These are phyloP conservation scores for Lasiodiplodia sp. DNA, from an alignment of 2,329 filamentous ascomycete genomes.

Conservation along the genomic window DNA sequence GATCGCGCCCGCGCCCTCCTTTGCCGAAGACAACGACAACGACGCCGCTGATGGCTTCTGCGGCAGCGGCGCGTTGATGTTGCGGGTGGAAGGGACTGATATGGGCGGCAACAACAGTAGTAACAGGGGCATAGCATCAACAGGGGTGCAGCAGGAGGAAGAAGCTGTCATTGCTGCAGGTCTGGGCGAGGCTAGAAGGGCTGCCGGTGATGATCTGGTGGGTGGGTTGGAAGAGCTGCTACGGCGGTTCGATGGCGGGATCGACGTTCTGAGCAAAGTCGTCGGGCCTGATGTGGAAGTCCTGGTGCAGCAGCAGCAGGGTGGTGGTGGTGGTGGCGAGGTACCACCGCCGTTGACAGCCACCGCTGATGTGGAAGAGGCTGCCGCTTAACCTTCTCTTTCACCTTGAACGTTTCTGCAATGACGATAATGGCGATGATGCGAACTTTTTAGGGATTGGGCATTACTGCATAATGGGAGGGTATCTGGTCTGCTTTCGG, in stretches of 20 bases:
- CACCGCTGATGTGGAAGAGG: neutral
- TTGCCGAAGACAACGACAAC: constrained; percentile 54
- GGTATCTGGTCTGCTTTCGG: neutral
- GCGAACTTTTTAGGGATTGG: neutral
- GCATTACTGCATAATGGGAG: neutral
- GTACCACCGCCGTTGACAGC: neutral
- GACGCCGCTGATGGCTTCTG: constrained; percentile 25
- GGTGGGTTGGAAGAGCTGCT: constrained; percentile 47
- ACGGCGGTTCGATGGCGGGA: constrained; percentile 44
- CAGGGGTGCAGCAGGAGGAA: constrained; percentile 31
- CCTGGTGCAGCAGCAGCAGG: neutral
- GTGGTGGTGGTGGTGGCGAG: neutral
- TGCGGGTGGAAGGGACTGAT: constrained; percentile 66
- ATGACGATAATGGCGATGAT: neutral
- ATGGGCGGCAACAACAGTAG: constrained; percentile 37
- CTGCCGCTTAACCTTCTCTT: neutral
- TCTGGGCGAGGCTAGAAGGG: constrained; percentile 40
- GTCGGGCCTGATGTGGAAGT: constrained; percentile 32
- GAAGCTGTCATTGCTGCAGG: constrained; percentile 22
- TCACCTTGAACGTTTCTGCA: neutral
- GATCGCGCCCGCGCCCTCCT: constrained; percentile 68
- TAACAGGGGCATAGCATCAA: neutral
- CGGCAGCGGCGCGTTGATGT: constrained; percentile 58
- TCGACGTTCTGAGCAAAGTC: constrained; percentile 46
- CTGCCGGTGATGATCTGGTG: constrained; percentile 44